Percentiles rank a stretch among this genome's conserved stretches.
Conservation (phyloP, 2,329 filamentous ascomycete genomes). For the Fusarium longipes region DNA sequence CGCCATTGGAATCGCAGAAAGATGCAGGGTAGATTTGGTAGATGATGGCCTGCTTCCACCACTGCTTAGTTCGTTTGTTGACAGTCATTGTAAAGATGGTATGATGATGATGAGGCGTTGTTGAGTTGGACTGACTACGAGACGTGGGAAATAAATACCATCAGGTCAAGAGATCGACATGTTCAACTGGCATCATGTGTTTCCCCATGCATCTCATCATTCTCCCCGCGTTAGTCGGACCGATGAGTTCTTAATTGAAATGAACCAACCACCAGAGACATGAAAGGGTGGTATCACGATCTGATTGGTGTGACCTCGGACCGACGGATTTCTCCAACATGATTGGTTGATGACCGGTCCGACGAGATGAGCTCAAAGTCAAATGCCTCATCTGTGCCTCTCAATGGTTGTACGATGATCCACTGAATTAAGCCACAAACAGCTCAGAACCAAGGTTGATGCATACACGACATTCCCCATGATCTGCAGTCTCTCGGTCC, state of each 20-base stretch:
- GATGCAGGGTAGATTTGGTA: conserved; percentile 69
- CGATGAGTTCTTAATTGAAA: not conserved
- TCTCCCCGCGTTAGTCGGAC: conserved; percentile 25
- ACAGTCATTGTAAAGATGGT: conserved; percentile 33
- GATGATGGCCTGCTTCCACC: conserved; percentile 66
- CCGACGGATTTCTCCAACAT: not conserved
- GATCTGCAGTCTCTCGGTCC: conserved; percentile 23
- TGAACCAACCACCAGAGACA: not conserved
- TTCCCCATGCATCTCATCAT: not conserved
- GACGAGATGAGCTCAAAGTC: not conserved
- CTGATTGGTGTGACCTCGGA: conserved; percentile 31
- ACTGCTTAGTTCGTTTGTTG: conserved; percentile 46
- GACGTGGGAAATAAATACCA: not conserved
- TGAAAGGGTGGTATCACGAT: too few species aligned
- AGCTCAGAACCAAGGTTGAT: not conserved
- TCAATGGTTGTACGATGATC: not conserved
- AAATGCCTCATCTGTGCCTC: not conserved
- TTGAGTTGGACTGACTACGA: not conserved
- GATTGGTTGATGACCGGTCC: conserved; percentile 37
- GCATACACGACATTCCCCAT: not conserved
- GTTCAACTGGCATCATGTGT: not conserved
- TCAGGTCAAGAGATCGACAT: not conserved
- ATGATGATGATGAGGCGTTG: too few species aligned
- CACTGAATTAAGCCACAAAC: conserved; percentile 1
- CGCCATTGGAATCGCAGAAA: conserved; percentile 66